phyloP scores from a whole-genome alignment of 345 rosid species.

The Abelmoschus esculentus region DNA sequence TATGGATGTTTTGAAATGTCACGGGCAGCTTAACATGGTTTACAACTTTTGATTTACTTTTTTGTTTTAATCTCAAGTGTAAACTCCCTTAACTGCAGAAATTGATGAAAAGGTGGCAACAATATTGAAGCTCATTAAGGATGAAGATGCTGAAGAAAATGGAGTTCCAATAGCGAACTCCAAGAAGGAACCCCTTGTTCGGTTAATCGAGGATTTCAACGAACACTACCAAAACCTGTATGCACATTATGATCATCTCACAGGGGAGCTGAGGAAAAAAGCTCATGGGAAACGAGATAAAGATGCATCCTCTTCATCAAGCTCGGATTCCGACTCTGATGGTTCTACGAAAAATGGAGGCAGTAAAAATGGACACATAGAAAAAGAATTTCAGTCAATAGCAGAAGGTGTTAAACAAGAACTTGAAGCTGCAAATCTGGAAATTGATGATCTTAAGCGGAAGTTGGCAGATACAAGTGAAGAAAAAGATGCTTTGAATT shows the following conservation, averaged over 20 bases:
- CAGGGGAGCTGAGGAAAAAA: slow-evolving; percentile 59
- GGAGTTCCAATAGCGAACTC: slow-evolving; percentile 28
- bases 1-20: not conserved
- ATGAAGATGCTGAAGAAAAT: slow-evolving; percentile 46
- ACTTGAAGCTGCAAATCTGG: slow-evolving; percentile 47
- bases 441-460: slow-evolving; percentile 47
- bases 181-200: slow-evolving; percentile 45
- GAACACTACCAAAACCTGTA: slow-evolving; percentile 56
- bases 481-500: slow-evolving; percentile 51
- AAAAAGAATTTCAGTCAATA: slow-evolving; percentile 38
- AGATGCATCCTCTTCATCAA: slow-evolving; percentile 60
- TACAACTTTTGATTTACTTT: slow-evolving; percentile 2
- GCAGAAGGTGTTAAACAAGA: slow-evolving; percentile 48
- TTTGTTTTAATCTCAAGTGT: slow-evolving; percentile 16
- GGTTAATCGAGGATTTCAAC: slow-evolving; percentile 67
- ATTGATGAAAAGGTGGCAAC: slow-evolving; percentile 62
- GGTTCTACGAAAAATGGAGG: slow-evolving; percentile 39
- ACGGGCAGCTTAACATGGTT: not conserved
- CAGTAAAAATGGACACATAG: slow-evolving; percentile 51
- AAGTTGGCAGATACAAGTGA: slow-evolving; percentile 37
- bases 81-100: slow-evolving; percentile 41
- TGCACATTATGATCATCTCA: slow-evolving; percentile 63
- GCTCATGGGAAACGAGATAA: slow-evolving; percentile 38
- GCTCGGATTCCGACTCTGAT: slow-evolving; percentile 73
- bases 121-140: slow-evolving; percentile 62